Conservation (phyloP, 208 protist species). For the Leishmania major region DNA sequence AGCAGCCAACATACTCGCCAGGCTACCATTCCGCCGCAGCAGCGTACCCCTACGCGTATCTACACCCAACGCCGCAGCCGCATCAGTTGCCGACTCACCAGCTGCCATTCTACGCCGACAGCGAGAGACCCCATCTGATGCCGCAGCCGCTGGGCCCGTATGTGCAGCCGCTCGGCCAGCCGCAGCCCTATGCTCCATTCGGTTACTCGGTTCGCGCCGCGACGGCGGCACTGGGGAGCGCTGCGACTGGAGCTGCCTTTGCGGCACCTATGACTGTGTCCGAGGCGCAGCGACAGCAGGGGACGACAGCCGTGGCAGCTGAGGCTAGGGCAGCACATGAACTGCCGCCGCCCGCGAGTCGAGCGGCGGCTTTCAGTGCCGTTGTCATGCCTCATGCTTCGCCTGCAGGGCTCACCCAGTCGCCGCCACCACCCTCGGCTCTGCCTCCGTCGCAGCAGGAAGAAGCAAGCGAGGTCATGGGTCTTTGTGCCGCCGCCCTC, state of each 20-base stretch:
- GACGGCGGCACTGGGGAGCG: not conserved
- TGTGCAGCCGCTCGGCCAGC: not conserved
- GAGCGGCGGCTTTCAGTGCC: not conserved
- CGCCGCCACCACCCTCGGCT: not conserved
- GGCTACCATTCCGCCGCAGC: not conserved
- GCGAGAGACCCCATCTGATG: not conserved
- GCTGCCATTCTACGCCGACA: not conserved
- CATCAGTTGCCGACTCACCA: not conserved
- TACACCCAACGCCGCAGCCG: not conserved
- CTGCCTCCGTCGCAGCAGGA: not conserved
- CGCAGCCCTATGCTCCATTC: not conserved
- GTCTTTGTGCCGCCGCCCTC: not conserved
- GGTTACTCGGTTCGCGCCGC: slow-evolving; percentile 11
- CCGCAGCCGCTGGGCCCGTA: not conserved
- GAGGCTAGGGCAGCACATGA: not conserved
- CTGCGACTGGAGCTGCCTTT: not conserved
- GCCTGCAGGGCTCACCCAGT: slow-evolving; percentile 1
- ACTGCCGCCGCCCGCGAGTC: not conserved
- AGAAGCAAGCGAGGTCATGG: not conserved
- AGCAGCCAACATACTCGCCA: slow-evolving; percentile 1
- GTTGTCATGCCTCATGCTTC: not conserved
- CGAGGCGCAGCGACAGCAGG: not conserved
- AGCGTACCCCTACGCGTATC: not conserved
- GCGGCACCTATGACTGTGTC: not conserved
- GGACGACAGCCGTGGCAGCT: not conserved